phyloP scores from a whole-genome alignment of 495 filamentous ascomycete genomes.

The Lophiotrema nucula region DNA sequence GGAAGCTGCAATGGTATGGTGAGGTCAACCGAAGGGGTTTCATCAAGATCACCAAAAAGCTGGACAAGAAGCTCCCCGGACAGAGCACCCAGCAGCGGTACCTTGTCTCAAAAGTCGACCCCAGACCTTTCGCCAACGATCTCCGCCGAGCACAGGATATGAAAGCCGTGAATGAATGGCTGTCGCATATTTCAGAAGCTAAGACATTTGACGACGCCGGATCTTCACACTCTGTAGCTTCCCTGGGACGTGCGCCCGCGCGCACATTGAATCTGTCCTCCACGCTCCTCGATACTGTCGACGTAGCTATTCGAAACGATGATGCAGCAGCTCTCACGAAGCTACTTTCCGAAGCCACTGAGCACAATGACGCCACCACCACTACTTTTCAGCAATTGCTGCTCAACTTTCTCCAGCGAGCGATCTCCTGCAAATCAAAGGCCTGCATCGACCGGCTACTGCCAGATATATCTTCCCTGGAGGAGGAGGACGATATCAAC shows the following conservation, averaged over 20 bases:
- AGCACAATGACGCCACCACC: slow-evolving; percentile 49
- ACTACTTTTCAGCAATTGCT: slow-evolving; percentile 59
- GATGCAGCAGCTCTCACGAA: slow-evolving; percentile 61
- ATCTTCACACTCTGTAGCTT: slow-evolving; percentile 68
- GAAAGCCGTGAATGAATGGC: slow-evolving; percentile 84
- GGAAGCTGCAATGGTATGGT: slow-evolving; percentile 95
- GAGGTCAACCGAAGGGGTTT: slow-evolving; percentile 95
- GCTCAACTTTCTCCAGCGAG: slow-evolving; percentile 77
- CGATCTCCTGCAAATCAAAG: slow-evolving; percentile 70
- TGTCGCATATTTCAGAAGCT: slow-evolving; percentile 73
- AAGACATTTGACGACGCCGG: slow-evolving; percentile 67
- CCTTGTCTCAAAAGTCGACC: slow-evolving; percentile 81
- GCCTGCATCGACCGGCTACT: slow-evolving; percentile 69
- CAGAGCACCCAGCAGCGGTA: slow-evolving; percentile 75
- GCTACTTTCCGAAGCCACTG: slow-evolving; percentile 57
- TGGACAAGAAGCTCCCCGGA: slow-evolving; percentile 82
- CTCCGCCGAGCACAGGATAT: slow-evolving; percentile 61
- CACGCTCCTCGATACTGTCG: slow-evolving; percentile 66
- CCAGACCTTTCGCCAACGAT: slow-evolving; percentile 79
- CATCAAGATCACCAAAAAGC: slow-evolving; percentile 96
- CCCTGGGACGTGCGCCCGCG: slow-evolving; percentile 67
- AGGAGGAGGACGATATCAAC: slow-evolving; percentile 90
- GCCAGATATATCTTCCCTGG: slow-evolving; percentile 62
- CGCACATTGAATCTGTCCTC: slow-evolving; percentile 67
- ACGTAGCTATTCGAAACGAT: slow-evolving; percentile 74